Percentiles rank a stretch among this genome's conserved stretches.
phyloP scores from a whole-genome alignment of 148 eudicot species.

The Nepenthes mirabilis region DNA sequence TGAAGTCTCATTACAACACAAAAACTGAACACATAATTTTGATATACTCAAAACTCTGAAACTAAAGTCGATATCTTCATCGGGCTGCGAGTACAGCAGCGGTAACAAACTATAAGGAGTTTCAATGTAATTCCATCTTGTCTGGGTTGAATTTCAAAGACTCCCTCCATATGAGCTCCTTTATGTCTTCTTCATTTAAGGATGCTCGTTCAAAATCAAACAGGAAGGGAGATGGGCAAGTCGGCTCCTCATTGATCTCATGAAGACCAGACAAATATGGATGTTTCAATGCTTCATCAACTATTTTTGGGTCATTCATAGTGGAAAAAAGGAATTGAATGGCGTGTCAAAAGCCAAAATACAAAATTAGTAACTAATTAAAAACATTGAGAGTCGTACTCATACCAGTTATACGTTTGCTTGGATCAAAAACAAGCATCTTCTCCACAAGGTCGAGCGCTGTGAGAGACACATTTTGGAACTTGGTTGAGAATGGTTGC shows the following conservation, averaged over 20 bases:
- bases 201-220: conserved; percentile 84
- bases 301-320: conserved; percentile 18
- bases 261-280: conserved; percentile 78
- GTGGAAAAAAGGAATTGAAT: not conserved
- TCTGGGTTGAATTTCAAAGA: conserved; percentile 63
- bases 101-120: conserved; percentile 12
- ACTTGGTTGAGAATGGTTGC: conserved; percentile 47
- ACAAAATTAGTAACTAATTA: not conserved
- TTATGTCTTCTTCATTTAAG: conserved; percentile 76
- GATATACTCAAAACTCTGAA: too few species aligned
- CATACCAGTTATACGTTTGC: conserved; percentile 88
- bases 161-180: conserved; percentile 85
- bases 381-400: conserved; percentile 21
- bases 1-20: too few species aligned
- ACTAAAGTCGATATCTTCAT: too few species aligned
- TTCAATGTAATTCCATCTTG: conserved; percentile 11
- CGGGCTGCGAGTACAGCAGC: not conserved
- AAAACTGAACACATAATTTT: too few species aligned
- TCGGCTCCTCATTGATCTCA: conserved; percentile 94
- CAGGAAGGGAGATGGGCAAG: conserved; percentile 57
- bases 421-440: conserved; percentile 95
- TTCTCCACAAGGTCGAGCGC: conserved; percentile 91
- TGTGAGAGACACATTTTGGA: conserved; percentile 58
- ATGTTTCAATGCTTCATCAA: conserved; percentile 90
- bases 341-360: not conserved